Percentiles rank a stretch among this genome's conserved stretches.
phyloP scores from a whole-genome alignment of 164 flowering plant species.

The Umbilicus rupestris region DNA sequence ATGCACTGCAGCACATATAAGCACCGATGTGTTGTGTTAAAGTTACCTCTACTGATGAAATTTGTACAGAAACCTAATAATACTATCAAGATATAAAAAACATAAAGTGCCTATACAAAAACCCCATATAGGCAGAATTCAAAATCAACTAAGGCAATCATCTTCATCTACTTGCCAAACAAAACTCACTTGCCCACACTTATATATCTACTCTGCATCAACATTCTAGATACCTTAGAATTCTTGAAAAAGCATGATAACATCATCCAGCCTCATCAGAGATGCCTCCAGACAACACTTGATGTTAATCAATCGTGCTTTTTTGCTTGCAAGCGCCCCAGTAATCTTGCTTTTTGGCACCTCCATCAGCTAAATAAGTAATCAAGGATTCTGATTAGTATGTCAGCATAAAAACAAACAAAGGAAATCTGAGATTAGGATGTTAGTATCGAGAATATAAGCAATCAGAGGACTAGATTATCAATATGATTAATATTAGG shows the following conservation, averaged over 20 bases:
- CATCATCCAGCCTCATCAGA: conserved; percentile 8
- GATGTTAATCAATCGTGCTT: not conserved
- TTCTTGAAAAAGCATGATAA: conserved; percentile 8
- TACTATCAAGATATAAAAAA: too few species aligned
- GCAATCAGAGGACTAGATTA: not conserved
- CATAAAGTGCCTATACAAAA: too few species aligned
- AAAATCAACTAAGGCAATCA: too few species aligned
- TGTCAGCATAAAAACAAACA: not conserved
- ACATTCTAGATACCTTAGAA: too few species aligned
- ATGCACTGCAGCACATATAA: too few species aligned
- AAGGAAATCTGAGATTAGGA: not conserved
- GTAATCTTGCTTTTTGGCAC: not conserved
- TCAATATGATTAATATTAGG: not conserved
- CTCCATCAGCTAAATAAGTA: conserved; percentile 1
- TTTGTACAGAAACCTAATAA: too few species aligned
- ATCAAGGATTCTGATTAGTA: not conserved
- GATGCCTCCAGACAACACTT: not conserved
- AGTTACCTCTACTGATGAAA: too few species aligned
- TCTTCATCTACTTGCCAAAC: too few species aligned
- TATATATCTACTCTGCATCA: too few species aligned
- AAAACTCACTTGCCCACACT: too few species aligned
- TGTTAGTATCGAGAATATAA: not conserved
- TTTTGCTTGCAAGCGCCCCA: not conserved
- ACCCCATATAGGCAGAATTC: too few species aligned
- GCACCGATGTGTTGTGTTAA: too few species aligned